Base-by-base conservation (phyloP, 768 basidiomycete species). In the Brasilioporus rufonigricans region DNA sequence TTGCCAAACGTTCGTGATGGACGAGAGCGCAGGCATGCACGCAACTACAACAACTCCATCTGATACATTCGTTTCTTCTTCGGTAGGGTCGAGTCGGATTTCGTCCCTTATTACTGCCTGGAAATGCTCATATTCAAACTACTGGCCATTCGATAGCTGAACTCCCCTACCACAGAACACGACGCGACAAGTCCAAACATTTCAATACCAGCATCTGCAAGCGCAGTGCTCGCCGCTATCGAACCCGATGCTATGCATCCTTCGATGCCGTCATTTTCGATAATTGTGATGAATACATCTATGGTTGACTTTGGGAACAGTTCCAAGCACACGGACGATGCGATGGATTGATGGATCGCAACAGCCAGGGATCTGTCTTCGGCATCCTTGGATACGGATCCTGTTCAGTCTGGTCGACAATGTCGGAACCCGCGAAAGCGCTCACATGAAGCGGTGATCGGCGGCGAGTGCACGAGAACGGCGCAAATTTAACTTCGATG, bases 401-500 rank as follows among this genome's bases (percentile, higher is more conserved):
- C 49, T 44, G 55, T n/a, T 62, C 23, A 50, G 48, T 48, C 50
- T 23, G 46, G 38, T 18, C 23, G 46, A 21, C 24, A 18, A 19
- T 16, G 7, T 40, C 33, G 27, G 26, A 50, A 41, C 33, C 46
- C 49, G 48, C 21, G 21, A 38, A 50, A 56, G 59, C 4, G 66
- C 87, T 73, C 72, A 96, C 96, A 58, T 90, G 86, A 62, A 96
- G 81, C 0, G 96, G 96, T 8, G 89, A 87, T 66, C 89, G 78
- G 61, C 96, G 77, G 16, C 77, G 80, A 27, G 76, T 71, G 62
- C 87, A 93, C 9, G 97, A 93, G 69, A 96, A 99, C 0, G 97
- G 97, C 2, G 95, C 82, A 64, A 95, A 98, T 72, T 98, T 98
- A 48, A 98, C 91, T 73, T 98, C 95, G 8, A 99, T 90, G 56